These are phyloP conservation scores for Camelina hispida DNA, from an alignment of 345 rosid species.

Conservation along the genomic window DNA sequence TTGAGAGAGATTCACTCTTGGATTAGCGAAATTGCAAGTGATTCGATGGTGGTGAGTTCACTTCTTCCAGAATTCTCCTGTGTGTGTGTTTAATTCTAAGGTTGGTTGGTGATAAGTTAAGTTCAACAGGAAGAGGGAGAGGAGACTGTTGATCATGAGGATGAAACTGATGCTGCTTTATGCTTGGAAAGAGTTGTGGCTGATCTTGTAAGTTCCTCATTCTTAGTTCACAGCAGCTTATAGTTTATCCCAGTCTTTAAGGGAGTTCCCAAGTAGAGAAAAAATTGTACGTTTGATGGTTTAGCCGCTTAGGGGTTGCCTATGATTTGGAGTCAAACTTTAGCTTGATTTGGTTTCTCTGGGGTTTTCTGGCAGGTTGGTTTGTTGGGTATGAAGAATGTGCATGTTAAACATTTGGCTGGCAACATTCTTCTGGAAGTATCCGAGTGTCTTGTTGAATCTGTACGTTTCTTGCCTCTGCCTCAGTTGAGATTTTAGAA, in stretches of 20 bases:
- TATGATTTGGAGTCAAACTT: background rate
- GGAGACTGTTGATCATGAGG: background rate
- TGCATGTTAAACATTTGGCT: conserved; percentile 62
- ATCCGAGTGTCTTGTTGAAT: conserved; percentile 53
- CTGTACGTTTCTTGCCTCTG: conserved; percentile 51
- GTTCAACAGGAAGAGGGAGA: conserved; percentile 38
- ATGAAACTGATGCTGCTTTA: conserved; percentile 25
- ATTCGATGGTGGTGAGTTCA: conserved; percentile 42
- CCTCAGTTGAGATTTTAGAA: background rate
- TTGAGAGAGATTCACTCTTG: conserved; percentile 56
- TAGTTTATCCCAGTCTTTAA: no score
- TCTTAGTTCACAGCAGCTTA: background rate
- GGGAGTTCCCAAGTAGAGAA: no score
- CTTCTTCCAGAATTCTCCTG: background rate
- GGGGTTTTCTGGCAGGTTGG: conserved; percentile 50
- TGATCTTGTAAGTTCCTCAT: conserved; percentile 55
- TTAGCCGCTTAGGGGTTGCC: background rate
- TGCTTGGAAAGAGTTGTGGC: conserved; percentile 50
- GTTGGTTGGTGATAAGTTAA: conserved; percentile 24
- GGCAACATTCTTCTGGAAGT: conserved; percentile 62
- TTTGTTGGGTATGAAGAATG: conserved; percentile 53
- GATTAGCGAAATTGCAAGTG: conserved; percentile 42
- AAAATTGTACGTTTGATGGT: no score
- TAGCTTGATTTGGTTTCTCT: conserved; percentile 19
- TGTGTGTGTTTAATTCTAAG: conserved; percentile 7